Conservation (phyloP, 1,284 basidiomycete species). For the Apiotrichum gracile region DNA sequence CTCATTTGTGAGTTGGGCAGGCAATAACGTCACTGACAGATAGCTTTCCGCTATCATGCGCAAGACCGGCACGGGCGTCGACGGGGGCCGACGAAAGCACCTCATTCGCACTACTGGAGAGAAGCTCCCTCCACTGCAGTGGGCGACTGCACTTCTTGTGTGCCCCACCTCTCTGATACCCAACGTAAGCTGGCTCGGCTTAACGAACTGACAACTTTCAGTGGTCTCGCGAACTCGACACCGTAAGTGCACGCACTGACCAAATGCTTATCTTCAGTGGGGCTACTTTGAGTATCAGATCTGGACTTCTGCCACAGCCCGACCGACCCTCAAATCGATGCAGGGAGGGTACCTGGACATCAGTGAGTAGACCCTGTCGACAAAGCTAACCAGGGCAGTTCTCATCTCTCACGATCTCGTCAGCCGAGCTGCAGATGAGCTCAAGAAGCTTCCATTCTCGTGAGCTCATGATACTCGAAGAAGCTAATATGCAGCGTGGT, state of each 20-base stretch:
- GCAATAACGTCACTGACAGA: background rate
- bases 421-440: constrained; percentile 19
- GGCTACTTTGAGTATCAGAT: constrained; percentile 42
- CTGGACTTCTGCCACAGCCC: constrained; percentile 3
- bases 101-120: constrained; percentile 13
- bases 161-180: constrained; percentile 47
- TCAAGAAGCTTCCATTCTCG: constrained; percentile 39
- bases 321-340: constrained; percentile 20
- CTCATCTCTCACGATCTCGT: constrained; percentile 34
- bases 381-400: constrained; percentile 21
- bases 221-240: constrained; percentile 50
- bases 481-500: constrained; percentile 21
- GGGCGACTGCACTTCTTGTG: constrained; percentile 43
- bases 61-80: constrained; percentile 45
- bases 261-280: constrained; percentile 22
- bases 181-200: constrained; percentile 30
- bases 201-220: constrained; percentile 23
- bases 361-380: constrained; percentile 16
- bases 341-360: constrained; percentile 37
- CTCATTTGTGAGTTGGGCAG: constrained; percentile 32
- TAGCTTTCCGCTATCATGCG: constrained; percentile 51
- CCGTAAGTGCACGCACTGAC: constrained; percentile 20
- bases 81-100: constrained; percentile 36
- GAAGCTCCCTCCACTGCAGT: constrained; percentile 25
- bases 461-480: constrained; percentile 9